Evolutionary conservation across 2,329 filamentous ascomycete genomes (phyloP), one percentile per base, ranked within the genome.

Genomic region (Xylariaceae sp.): DNA sequence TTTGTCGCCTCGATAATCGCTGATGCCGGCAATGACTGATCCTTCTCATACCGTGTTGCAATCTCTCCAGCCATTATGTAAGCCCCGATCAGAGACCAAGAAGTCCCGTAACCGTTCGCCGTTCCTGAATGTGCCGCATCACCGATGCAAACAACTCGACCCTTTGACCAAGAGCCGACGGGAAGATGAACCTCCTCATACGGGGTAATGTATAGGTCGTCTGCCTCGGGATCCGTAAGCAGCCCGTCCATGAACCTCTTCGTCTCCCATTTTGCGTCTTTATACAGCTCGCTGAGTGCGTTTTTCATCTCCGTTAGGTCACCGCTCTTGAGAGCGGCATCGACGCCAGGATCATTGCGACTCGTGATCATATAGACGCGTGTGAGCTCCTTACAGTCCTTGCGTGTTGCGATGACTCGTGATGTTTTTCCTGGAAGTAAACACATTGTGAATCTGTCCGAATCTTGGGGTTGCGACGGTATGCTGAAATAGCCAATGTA

Each of bases 31-130:
- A 38, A 23, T 6, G 41, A n/a, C 20, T 25, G 36, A 5, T 42
- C 43, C n/a, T 45, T 47, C 20, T 42, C 41, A 5, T 47, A 33
- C 32, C 10, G 45, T 44, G 45, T 53, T 35, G 47, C 46, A 20
- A 74, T 64, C 52, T 75, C 75, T 6, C 75, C 75, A 0, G 74
- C 74, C 2, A 80, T 64, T 3, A 77, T 57, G 55, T 79, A 77
- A 1, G 72, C 73, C 1, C 70, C 68, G n/a, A 73, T 55, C 2
- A 78, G 54, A 1, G 67, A 67, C 10, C 61, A 49, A 3, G 67
- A 66, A 0, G 70, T 74, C 3, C 74, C 73, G 64, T 71, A 69
- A 1, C 74, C 75, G 3, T 70, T 55, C 1, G 70, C 66, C 3
- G 70, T 69, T 1, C 71, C 68, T 33, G 67, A 69, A 50, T 69